Conservation (phyloP, 495 filamentous ascomycete species). For the Trichoderma virens region DNA sequence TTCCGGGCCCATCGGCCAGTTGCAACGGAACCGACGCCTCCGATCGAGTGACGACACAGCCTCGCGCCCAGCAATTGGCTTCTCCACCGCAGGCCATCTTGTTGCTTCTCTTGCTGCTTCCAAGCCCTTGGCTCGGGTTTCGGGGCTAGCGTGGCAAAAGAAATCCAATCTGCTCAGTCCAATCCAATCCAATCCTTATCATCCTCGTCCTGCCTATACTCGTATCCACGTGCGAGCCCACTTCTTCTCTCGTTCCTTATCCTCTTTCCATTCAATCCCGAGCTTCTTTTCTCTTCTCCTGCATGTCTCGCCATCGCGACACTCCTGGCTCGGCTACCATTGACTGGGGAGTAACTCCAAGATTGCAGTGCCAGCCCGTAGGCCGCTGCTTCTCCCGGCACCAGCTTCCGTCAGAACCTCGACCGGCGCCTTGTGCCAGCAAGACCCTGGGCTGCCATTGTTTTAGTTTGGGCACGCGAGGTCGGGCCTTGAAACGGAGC, state of each 20-base stretch:
- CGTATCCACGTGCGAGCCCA: conserved; percentile 1
- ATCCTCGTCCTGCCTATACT: neutral
- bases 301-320: conserved; percentile 6
- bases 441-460: no score
- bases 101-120: neutral
- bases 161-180: neutral
- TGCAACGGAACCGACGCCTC: neutral
- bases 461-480: neutral
- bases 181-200: neutral
- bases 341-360: neutral
- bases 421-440: neutral
- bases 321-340: conserved; percentile 3
- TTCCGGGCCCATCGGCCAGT: neutral
- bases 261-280: neutral
- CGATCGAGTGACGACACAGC: conserved; percentile 3
- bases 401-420: neutral
- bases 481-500: neutral
- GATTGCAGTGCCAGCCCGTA: conserved; percentile 5
- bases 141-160: neutral
- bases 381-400: conserved; percentile 7
- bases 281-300: neutral
- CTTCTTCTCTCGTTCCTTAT: neutral
- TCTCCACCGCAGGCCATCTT: no score
- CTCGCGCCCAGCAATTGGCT: no score
- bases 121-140: neutral